These are phyloP conservation scores for Ensete ventricosum DNA, from an alignment of 176 grass and related monocot genomes.

Conservation along the genomic window DNA sequence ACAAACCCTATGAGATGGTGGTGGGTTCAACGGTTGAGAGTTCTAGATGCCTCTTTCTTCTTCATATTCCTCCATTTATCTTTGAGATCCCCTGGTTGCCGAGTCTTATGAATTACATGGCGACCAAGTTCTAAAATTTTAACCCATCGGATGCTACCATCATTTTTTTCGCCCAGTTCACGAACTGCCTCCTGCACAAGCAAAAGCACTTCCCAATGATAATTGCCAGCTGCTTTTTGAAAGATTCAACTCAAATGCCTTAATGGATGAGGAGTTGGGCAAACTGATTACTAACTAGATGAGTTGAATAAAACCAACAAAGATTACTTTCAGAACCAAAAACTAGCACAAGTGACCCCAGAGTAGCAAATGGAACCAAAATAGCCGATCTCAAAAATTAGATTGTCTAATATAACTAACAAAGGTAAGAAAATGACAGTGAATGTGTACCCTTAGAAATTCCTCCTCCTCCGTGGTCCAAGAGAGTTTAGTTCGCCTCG, in stretches of 20 bases:
- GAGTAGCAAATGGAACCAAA: neutral
- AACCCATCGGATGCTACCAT: neutral
- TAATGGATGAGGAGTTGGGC: neutral
- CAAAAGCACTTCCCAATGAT: neutral
- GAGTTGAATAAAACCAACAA: neutral
- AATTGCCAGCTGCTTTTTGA: neutral
- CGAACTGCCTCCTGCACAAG: neutral
- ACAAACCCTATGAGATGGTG: too few relatives aligned
- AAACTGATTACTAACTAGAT: neutral
- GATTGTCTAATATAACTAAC: neutral
- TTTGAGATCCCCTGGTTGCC: constrained; percentile 7
- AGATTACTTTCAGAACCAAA: neutral
- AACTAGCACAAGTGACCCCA: neutral
- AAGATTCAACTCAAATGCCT: neutral
- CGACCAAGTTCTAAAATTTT: constrained; percentile 10
- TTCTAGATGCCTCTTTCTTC: neutral
- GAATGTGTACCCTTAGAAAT: constrained; percentile 40
- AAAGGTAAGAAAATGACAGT: neutral
- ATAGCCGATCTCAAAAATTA: neutral
- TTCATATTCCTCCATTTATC: constrained; percentile 18
- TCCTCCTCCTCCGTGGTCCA: constrained; percentile 51
- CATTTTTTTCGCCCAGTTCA: neutral
- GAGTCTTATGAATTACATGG: neutral
- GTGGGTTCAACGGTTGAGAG: neutral
- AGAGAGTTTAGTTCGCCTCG: constrained; percentile 34